phyloP scores from a whole-genome alignment of 257 asterid species.

The Capsicum rhomboideum region DNA sequence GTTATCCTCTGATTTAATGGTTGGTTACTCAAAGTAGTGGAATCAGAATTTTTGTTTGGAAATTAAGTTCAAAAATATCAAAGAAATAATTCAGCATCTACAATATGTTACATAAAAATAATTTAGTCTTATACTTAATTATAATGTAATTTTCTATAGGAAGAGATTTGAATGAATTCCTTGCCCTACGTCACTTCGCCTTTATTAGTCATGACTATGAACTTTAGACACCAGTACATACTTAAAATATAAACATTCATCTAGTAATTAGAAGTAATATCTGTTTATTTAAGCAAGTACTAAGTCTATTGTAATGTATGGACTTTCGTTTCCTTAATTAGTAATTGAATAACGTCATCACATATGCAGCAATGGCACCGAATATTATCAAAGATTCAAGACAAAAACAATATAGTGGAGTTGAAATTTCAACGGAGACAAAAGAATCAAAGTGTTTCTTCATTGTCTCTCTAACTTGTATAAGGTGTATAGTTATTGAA shows the following conservation, averaged over 20 bases:
- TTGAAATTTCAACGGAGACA: not conserved
- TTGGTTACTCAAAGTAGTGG: no score
- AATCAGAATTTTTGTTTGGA: no score
- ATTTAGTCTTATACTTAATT: no score
- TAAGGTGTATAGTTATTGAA: no score
- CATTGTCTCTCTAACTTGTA: not conserved
- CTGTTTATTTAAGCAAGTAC: not conserved
- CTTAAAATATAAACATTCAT: not conserved
- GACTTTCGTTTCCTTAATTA: not conserved
- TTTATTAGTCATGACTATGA: not conserved
- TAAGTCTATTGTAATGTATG: not conserved
- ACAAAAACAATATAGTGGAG: not conserved
- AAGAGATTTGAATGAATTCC: no score
- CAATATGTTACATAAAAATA: no score
- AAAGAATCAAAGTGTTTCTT: not conserved
- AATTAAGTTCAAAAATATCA: no score
- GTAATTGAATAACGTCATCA: not conserved
- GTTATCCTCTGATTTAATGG: not conserved
- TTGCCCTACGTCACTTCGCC: no score
- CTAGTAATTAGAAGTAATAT: not conserved
- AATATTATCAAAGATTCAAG: not conserved
- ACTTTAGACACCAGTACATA: not conserved
- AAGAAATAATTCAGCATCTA: no score
- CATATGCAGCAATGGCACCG: not conserved
- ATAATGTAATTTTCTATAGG: no score